These are phyloP conservation scores for Solanum tacnaense DNA, from an alignment of 257 asterid species.

Conservation along the genomic window DNA sequence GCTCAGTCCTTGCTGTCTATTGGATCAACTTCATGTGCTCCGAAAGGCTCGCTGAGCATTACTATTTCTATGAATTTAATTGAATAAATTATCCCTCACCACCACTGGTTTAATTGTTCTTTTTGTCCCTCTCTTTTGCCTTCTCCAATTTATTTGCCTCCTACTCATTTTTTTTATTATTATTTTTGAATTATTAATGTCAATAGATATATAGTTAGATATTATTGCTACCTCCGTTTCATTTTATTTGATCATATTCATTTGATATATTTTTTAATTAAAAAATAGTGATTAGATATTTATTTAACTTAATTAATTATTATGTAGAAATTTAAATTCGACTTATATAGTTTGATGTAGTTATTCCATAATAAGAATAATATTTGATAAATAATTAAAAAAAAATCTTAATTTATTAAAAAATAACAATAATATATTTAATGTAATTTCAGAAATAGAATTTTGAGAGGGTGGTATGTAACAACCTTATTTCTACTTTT, in stretches of 20 bases:
- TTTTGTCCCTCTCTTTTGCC: background rate
- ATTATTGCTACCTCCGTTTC: too few relatives aligned
- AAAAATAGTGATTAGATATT: too few relatives aligned
- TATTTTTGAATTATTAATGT: too few relatives aligned
- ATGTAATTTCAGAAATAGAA: too few relatives aligned
- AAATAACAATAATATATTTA: too few relatives aligned
- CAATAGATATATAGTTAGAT: background rate
- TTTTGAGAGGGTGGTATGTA: too few relatives aligned
- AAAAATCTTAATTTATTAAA: too few relatives aligned
- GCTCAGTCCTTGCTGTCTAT: background rate
- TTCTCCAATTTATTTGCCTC: background rate
- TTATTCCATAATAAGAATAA: too few relatives aligned
- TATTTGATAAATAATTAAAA: too few relatives aligned
- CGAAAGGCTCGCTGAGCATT: background rate
- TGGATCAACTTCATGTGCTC: background rate
- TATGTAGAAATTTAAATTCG: too few relatives aligned
- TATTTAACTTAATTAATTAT: too few relatives aligned
- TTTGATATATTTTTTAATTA: too few relatives aligned
- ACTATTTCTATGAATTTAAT: background rate
- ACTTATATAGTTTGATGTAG: background rate
- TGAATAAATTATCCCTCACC: background rate
- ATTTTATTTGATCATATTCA: background rate
- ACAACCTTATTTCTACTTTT: background rate
- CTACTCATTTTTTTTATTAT: background rate
- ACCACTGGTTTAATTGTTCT: background rate